Percentiles rank a stretch among this genome's conserved stretches.
Evolutionary conservation across 2,329 filamentous ascomycete species (phyloP).

Genomic region (Cladophialophora exuberans): DNA sequence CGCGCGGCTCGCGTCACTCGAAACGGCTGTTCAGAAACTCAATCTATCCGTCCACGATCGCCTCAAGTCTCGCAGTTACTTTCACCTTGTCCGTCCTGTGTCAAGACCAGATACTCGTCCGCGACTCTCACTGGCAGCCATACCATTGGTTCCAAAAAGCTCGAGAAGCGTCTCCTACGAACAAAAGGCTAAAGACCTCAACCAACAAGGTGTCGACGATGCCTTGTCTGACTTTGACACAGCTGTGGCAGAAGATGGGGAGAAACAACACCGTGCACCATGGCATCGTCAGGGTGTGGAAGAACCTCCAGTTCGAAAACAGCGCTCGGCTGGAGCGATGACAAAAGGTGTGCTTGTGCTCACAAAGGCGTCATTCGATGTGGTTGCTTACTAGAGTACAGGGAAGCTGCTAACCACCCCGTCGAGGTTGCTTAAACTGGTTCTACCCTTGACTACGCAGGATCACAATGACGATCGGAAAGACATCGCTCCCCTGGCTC

Average conservation of each 20-base stretch:
- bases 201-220: constrained; percentile 33
- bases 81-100: too few relatives aligned
- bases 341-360: constrained; percentile 60
- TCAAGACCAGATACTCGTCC: background rate
- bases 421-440: constrained; percentile 76
- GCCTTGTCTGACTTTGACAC: constrained; percentile 30
- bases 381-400: constrained; percentile 35
- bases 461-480: constrained; percentile 65
- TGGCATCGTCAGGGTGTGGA: constrained; percentile 69
- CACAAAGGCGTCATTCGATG: background rate
- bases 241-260: constrained; percentile 43
- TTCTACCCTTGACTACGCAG: constrained; percentile 71
- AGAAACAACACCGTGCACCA: constrained; percentile 61
- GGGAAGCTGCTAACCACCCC: constrained; percentile 81
- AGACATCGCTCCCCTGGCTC: constrained; percentile 79
- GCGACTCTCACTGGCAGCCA: background rate
- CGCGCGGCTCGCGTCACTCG: constrained; percentile 2
- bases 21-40: too few relatives aligned
- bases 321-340: constrained; percentile 61
- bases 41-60: too few relatives aligned
- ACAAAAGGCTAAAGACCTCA: constrained; percentile 31
- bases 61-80: too few relatives aligned
- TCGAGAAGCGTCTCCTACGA: constrained; percentile 19
- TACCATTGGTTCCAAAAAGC: background rate
- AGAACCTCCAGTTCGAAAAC: constrained; percentile 57